Percentiles rank a stretch among this genome's conserved stretches.
Conservation (phyloP, 768 basidiomycete species). For the Calvatia gigantea region DNA sequence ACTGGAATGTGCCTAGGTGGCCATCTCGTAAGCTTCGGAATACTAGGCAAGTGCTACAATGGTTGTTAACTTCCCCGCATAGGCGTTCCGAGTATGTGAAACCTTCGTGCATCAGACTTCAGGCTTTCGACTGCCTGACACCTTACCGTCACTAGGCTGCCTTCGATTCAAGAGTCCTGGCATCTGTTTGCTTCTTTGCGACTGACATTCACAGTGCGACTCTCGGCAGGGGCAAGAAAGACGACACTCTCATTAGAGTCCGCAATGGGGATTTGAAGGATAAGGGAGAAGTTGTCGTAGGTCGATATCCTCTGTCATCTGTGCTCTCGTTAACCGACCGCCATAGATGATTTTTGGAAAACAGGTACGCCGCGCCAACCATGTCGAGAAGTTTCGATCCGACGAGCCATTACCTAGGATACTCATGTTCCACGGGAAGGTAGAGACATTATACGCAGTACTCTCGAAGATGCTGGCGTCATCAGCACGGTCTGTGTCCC, state of each 20-base stretch:
- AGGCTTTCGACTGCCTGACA: too few relatives aligned
- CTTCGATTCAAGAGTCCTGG: conserved; percentile 78
- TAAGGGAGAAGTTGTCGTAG: conserved; percentile 82
- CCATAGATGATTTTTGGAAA: conserved; percentile 91
- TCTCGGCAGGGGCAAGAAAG: conserved; percentile 79
- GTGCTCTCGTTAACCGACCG: background rate
- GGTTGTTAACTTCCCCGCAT: background rate
- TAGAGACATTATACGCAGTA: conserved; percentile 78
- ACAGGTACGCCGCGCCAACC: conserved; percentile 46
- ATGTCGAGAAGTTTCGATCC: background rate
- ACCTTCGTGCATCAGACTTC: background rate
- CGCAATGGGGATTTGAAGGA: conserved; percentile 69
- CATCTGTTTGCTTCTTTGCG: conserved; percentile 92
- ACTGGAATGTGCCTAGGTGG: conserved; percentile 93
- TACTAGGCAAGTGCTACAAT: too few relatives aligned
- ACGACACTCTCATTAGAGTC: conserved; percentile 77
- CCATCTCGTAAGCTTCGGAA: conserved; percentile 55
- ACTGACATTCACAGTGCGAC: conserved; percentile 90
- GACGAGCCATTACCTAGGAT: conserved; percentile 44
- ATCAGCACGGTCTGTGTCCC: conserved; percentile 55
- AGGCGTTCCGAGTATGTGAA: conserved; percentile 40
- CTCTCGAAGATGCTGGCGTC: conserved; percentile 78
- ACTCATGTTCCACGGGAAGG: conserved; percentile 91
- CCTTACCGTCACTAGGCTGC: conserved; percentile 59
- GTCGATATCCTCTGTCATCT: conserved; percentile 20